These are phyloP conservation scores for Solanum microdontum DNA, from an alignment of 257 asterid genomes.

Conservation along the genomic window DNA sequence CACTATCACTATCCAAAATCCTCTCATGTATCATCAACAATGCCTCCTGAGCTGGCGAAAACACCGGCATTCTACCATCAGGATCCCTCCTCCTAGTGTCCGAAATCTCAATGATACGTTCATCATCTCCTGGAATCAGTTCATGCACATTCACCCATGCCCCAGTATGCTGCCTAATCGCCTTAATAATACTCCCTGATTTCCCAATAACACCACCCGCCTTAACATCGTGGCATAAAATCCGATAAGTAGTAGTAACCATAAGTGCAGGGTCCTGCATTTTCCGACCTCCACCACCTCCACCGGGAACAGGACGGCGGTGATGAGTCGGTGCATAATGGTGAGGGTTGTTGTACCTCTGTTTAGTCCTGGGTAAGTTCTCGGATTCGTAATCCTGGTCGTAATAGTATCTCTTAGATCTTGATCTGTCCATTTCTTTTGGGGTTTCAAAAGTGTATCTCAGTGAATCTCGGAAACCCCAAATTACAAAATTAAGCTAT, in stretches of 20 bases:
- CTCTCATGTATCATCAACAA: constrained; percentile 75
- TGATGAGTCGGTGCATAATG: background rate
- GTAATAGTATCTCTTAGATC: constrained; percentile 72
- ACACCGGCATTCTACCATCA: constrained; percentile 56
- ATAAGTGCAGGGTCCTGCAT: constrained; percentile 37
- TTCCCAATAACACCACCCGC: constrained; percentile 97
- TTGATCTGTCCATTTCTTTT: constrained; percentile 61
- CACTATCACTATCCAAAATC: constrained; percentile 59
- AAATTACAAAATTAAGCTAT: background rate
- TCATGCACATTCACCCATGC: constrained; percentile 94
- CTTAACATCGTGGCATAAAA: constrained; percentile 70
- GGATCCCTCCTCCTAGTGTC: constrained; percentile 69
- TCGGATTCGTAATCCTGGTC: constrained; percentile 75
- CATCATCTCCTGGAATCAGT: constrained; percentile 76
- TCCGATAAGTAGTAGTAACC: constrained; percentile 82
- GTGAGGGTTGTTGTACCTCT: constrained; percentile 7
- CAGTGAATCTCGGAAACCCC: background rate
- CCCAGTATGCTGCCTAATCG: constrained; percentile 88
- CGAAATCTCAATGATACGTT: constrained; percentile 83
- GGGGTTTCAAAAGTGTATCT: background rate
- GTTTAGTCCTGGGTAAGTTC: constrained; percentile 26
- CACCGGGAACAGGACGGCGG: constrained; percentile 7
- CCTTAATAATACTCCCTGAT: constrained; percentile 74
- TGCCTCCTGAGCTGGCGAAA: constrained; percentile 91
- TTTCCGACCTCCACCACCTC: constrained; percentile 46